Base-by-base conservation (phyloP, 805 yeast genomes). In the Nakazawaea pomicola region DNA sequence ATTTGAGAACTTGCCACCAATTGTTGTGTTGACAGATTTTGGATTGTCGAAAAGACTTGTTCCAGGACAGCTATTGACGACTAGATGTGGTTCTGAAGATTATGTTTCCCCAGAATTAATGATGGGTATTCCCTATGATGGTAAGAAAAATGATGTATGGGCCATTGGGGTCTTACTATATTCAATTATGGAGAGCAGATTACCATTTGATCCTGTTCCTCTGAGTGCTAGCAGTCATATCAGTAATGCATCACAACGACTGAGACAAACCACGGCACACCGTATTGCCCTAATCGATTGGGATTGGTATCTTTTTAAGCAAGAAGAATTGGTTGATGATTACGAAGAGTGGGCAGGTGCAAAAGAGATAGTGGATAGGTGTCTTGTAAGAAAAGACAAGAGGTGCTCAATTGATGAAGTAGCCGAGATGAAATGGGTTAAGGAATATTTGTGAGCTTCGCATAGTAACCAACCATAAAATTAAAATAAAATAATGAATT, bases 81-180 rank as follows among this genome's bases (percentile, higher is more conserved):
- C 98, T 1, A 64, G 98, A 46, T 93, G 99, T 60, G 99, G 99
- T 0, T 86, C 96, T 1, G 96, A 87, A 48, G 99, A 93, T 57
- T 93, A 93, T 53, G 95, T 93, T 6, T 83, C 96, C 0, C 99
- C 99, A 0, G 99, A 93, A 55, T 63, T 93, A 18, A 65, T 93
- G 29, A 76, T 93, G 78, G 98, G 98, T 1, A 69, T 86, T 42
- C 83, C 88, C 6, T 93, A 93, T 55, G 91, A 91, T 53, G 99
- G 99, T 10, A 74, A 84, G 39, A 78, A 86, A 48, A 83, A 93
- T 36, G 99, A 93, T 58, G 69, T 90, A 15, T 93, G 99, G 99
- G 87, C 97, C 1, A 60, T 90, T 8, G 99, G 99, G 2, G 98
- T 93, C 3, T 66, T 90, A n/a, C 62, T 90, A 1, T 93, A 89